Evolutionary conservation across 163 green algal species (phyloP), one percentile per base, ranked within the genome.

Genomic region (Volvox carteri): DNA sequence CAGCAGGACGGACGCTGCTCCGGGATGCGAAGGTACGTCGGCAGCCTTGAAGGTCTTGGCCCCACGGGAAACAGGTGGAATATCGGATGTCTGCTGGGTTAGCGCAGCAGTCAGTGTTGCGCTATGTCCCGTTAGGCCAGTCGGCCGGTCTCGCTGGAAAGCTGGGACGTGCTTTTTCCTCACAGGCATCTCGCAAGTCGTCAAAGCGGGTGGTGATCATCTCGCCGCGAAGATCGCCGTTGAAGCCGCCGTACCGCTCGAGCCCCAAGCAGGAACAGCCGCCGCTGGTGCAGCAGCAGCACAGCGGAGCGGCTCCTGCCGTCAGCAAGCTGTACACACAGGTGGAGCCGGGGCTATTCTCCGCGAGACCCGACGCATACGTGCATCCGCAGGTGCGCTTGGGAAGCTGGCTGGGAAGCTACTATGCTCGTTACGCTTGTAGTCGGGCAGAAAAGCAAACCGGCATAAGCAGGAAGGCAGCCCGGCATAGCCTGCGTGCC

Each of bases 251-350:
- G 56, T 9, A 56, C 21, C 30, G 52, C 52, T 39, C 52, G 12
- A 68, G 21, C 28, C 50, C 52, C 19, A 72, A 73, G 14, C 52
- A 75, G 44, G 41, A 35, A n/a, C 37, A 50, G 39, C 54, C 41
- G 21, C 79, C 54, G 39, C 52, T 21, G 9, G 8, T 9, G 60
- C 44, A 12, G 65, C 65, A 78, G 62, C 16, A 58, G 23, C 54
- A 77, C 16, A 68, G 35, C 28, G 37, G 18, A 30, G 4, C 42
- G 0, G 19, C 46, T 19, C 65, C 42, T 5, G 68, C 67, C 25
- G 48, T 89, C 50, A 84, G 84, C 84, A 89, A 89, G 54, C 54
- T 89, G 28, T 89, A 84, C 54, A 84, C 39, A 3, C 39, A 4
- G 19, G 18, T 35, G 14, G 72, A 89, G 84, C 72, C 72, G n/a